phyloP scores from a whole-genome alignment of 768 basidiomycete species.

The Leucocoprinus sp. region DNA sequence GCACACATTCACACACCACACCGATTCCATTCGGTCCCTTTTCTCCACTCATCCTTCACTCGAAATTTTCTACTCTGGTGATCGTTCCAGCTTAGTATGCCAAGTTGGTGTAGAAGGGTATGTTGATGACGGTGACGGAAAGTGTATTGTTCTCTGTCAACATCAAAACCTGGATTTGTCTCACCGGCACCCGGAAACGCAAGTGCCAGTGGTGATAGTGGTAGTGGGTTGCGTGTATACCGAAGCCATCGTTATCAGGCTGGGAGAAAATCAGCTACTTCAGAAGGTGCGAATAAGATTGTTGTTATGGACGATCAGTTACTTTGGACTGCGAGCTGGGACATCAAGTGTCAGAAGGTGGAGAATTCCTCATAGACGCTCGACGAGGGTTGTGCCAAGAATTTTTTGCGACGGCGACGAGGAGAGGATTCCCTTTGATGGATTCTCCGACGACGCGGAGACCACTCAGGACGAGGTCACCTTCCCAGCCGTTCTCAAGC shows the following conservation, averaged over 20 bases:
- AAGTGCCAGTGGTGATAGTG: too few species aligned
- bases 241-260: too few species aligned
- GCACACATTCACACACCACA: slow-evolving; percentile 91
- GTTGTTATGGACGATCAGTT: slow-evolving; percentile 74
- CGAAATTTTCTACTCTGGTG: slow-evolving; percentile 89
- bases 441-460: slow-evolving; percentile 16
- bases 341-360: slow-evolving; percentile 77
- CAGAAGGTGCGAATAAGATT: slow-evolving; percentile 69
- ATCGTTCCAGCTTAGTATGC: slow-evolving; percentile 80
- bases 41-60: slow-evolving; percentile 82
- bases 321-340: slow-evolving; percentile 87
- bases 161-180: slow-evolving; percentile 26
- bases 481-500: too few species aligned
- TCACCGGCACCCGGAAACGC: too few species aligned
- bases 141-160: slow-evolving; percentile 79
- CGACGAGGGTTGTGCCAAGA: slow-evolving; percentile 24
- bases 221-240: too few species aligned
- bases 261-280: slow-evolving; percentile 27
- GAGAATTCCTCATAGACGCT: slow-evolving; percentile 52
- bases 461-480: slow-evolving; percentile 1
- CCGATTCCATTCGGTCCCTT: slow-evolving; percentile 91
- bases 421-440: slow-evolving; percentile 15
- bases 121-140: slow-evolving; percentile 76
- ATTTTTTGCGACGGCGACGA: slow-evolving; percentile 17
- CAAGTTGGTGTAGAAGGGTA: slow-evolving; percentile 85